Evolutionary conservation across 2,329 filamentous ascomycete genomes (phyloP).

Genomic region (Neophaeococcomyces mojaviensis): DNA sequence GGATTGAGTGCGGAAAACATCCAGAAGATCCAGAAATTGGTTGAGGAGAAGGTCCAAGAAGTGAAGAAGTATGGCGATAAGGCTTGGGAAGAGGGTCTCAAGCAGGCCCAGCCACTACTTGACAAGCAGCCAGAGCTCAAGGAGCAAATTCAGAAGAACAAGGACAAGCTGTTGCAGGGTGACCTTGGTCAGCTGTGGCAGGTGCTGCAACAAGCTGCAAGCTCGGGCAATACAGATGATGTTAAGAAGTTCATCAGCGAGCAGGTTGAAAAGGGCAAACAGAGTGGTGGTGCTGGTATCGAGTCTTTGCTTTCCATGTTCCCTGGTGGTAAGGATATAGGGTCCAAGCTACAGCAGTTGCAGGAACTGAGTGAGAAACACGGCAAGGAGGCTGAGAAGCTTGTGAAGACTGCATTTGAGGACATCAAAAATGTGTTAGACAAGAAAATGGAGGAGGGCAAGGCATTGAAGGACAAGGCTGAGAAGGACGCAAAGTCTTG

Average conservation of each 20-base stretch:
- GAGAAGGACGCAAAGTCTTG: conserved; percentile 32
- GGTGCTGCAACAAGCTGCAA: conserved; percentile 53
- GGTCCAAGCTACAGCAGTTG: conserved; percentile 59
- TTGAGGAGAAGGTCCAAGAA: conserved; percentile 63
- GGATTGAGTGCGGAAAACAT: conserved; percentile 50
- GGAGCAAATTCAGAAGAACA: conserved; percentile 64
- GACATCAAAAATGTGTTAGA: conserved; percentile 41
- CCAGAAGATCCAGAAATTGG: conserved; percentile 48
- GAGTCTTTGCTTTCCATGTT: conserved; percentile 56
- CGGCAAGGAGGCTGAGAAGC: conserved; percentile 60
- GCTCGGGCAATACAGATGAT: conserved; percentile 53
- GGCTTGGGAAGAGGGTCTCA: conserved; percentile 63
- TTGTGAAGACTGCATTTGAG: conserved; percentile 59
- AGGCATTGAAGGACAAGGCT: conserved; percentile 52
- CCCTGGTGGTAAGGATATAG: conserved; percentile 56
- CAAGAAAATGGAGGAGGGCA: conserved; percentile 39
- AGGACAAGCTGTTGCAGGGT: conserved; percentile 58
- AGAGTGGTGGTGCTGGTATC: conserved; percentile 36
- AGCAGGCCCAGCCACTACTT: conserved; percentile 63
- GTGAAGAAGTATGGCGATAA: conserved; percentile 62
- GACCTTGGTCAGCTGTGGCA: conserved; percentile 58
- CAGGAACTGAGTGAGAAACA: conserved; percentile 60
- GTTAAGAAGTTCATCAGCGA: conserved; percentile 56
- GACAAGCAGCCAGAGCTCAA: conserved; percentile 73
- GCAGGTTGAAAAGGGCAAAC: conserved; percentile 53